phyloP scores from a whole-genome alignment of 2,329 filamentous ascomycete genomes.

The Aspergillus hiratsukae region DNA sequence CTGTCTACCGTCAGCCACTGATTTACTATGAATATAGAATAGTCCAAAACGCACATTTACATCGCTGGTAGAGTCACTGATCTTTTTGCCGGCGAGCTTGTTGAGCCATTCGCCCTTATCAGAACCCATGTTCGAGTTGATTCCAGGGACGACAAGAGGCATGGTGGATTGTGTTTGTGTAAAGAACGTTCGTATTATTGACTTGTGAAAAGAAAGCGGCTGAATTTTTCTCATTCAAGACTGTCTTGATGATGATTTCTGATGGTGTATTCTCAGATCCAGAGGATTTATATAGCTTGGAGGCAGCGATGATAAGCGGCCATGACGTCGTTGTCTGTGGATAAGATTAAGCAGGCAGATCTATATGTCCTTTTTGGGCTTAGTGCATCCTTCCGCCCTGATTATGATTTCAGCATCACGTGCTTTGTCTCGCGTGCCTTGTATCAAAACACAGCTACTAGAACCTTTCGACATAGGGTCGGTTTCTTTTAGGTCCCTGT shows the following conservation, averaged over 20 bases:
- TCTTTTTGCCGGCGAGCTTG: constrained; percentile 45
- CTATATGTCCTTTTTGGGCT: background rate
- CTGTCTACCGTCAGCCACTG: constrained; percentile 16
- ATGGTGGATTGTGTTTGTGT: constrained; percentile 23
- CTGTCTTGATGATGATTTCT: background rate
- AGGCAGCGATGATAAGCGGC: background rate
- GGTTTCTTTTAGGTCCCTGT: background rate
- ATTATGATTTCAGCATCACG: background rate
- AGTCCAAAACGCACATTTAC: constrained; percentile 24
- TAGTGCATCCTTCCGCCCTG: background rate
- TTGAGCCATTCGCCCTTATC: constrained; percentile 40
- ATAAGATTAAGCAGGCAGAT: background rate
- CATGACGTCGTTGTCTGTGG: background rate
- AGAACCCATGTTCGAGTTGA: constrained; percentile 30
- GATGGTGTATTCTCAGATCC: background rate
- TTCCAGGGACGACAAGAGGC: constrained; percentile 46
- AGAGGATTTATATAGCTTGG: background rate
- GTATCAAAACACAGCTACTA: background rate
- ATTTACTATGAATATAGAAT: background rate
- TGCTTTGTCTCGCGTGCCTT: background rate
- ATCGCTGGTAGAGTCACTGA: constrained; percentile 35
- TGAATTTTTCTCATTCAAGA: background rate
- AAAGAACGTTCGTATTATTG: background rate
- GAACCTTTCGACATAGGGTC: background rate
- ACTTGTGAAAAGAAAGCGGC: background rate